A percentile compares a stretch with the other conserved stretches of the same genome.
phyloP scores from a whole-genome alignment of 495 filamentous ascomycete genomes.

The Hyphodiscus hymeniophilus region DNA sequence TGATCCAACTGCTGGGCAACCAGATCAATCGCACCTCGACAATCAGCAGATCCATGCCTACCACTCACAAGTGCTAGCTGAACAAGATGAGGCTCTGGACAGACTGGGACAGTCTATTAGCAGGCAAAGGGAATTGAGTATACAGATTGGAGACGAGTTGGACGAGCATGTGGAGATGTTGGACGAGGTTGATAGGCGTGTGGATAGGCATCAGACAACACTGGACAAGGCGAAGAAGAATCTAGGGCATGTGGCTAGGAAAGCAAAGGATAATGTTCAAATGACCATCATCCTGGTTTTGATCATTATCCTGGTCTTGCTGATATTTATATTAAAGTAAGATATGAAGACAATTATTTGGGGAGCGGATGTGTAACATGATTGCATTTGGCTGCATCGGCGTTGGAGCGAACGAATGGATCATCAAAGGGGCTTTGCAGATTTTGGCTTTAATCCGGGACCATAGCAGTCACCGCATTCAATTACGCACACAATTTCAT shows the following conservation, averaged over 20 bases:
- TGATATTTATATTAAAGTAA: constrained; percentile 74
- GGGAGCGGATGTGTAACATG: not conserved
- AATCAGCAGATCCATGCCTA: constrained; percentile 86
- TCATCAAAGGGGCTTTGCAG: not conserved
- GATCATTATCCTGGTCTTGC: constrained; percentile 67
- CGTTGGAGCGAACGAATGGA: constrained; percentile 18
- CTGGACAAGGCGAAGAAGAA: constrained; percentile 66
- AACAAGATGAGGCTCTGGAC: constrained; percentile 94
- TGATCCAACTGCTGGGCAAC: constrained; percentile 32
- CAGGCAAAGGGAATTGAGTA: constrained; percentile 87
- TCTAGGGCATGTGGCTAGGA: constrained; percentile 58
- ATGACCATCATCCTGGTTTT: constrained; percentile 67
- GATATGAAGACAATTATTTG: not conserved
- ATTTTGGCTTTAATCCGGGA: not conserved
- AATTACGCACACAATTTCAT: too few relatives aligned
- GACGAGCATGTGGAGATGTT: constrained; percentile 83
- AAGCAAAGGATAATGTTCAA: constrained; percentile 72
- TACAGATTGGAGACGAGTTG: constrained; percentile 94
- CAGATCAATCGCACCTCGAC: constrained; percentile 55
- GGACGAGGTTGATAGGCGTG: constrained; percentile 75
- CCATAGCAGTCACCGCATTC: too few relatives aligned
- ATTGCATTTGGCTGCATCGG: constrained; percentile 13
- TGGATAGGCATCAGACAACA: constrained; percentile 71
- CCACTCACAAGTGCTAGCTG: constrained; percentile 65
- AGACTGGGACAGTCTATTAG: constrained; percentile 74